Evolutionary conservation across 2,329 filamentous ascomycete genomes (phyloP), one percentile per base, ranked within the genome.

Genomic region (Delphinella strobiligena): DNA sequence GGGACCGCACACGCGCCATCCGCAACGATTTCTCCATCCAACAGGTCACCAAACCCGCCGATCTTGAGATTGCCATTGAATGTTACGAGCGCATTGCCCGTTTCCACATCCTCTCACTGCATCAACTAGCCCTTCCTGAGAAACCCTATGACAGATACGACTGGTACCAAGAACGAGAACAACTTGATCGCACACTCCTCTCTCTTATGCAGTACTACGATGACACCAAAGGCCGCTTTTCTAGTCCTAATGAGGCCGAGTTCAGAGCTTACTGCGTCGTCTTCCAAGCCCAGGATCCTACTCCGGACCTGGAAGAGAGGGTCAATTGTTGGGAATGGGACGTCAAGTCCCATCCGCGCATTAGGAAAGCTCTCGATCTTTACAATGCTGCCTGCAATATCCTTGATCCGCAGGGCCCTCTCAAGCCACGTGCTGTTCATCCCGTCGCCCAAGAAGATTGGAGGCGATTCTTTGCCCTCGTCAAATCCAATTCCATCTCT

Each of bases 1-100:
- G 76, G 76, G 75, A 80, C 51, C 67, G 76, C 14, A 78, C 75
- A 24, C 67, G 76, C 34, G 75, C 73, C 4, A 71, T 80, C 42
- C 69, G 76, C 31, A 80, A 79, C 50, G 76, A 80, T 52, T 74
- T 79, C 37, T 74, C 73, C 2, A 76, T 78, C 15, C 74, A 78
- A 53, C 70, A 74, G 49, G 59, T 78, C 42, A 70, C 68, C 5
- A 71, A 69, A 45, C 54, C 61, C n/a, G 60, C 64, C n/a, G 70
- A 78, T 50, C 64, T 79, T 27, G 57, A 61, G 34, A 65, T 71
- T 15, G 71, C 74, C 4, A 70, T 80, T 5, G 69, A 71, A 16
- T 78, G 74, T 48, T 68, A 74, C 36, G 76, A 80, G 52, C 64
- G 72, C 31, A 79, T 78, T 47, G 74, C 72, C 19, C 71, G 76